Evolutionary conservation across 1,284 basidiomycete genomes (phyloP), one percentile per base, ranked within the genome.

Genomic region (Apiotrichum porosum): DNA sequence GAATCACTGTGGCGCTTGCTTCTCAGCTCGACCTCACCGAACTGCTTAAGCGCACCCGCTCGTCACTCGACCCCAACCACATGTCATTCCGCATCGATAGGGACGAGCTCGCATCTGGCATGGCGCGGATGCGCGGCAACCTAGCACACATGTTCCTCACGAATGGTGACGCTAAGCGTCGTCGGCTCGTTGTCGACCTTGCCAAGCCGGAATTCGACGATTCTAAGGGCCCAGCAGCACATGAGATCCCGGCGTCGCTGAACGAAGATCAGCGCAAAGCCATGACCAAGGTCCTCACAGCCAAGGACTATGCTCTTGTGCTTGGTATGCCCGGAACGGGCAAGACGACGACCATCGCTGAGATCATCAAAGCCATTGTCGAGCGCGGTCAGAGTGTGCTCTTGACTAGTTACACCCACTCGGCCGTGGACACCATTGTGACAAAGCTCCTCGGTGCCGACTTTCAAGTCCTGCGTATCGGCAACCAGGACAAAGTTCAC

Each of bases 291-390:
- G 88, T 86, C 3, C 71, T 97, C 15, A 75, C 78, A 3, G 88
- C 94, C 0, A 76, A 82, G 52, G 93, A 99, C 69, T 99, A 97
- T 66, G 84, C 92, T 1, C 75, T 97, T 37, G 81, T 98, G 26
- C 78, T 97, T 6, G 95, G 94, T 21, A 97, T 98, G 95, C 94
- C 94, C 2, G 94, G 94, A 0, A 97, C 95, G 3, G 94, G 94
- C 9, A 99, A 99, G 75, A 97, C 94, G 30, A 95, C 92, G 0
- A 88, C 94, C 4, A 86, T 97, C 46, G 88, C 88, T 0, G 84
- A 89, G 34, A 80, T 97, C 35, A 92, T 98, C 65, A 81, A 81
- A 58, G 78, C 81, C 21, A 75, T 98, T 6, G 88, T 90, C 1
- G 77, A 75, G 34, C 76, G 82, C 68, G 90, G 90, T 4, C 92